phyloP scores from a whole-genome alignment of 352 stramenopile species.

The Pythium chondricola region DNA sequence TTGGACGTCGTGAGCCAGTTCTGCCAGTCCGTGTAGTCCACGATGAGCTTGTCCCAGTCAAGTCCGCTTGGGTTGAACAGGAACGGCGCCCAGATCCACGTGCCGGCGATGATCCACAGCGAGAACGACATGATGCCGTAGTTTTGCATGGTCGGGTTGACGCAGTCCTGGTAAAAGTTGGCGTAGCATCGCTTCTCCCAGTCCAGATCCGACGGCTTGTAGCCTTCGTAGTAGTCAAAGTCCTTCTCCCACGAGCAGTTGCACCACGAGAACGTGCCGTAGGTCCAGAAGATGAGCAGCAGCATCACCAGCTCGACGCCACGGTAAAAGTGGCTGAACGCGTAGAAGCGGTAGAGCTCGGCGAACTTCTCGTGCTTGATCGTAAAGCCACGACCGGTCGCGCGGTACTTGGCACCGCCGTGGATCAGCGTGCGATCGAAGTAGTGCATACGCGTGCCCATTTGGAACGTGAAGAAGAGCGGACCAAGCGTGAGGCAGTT shows the following conservation, averaged over 20 bases:
- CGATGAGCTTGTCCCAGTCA: slow-evolving; percentile 95
- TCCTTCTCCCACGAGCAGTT: slow-evolving; percentile 80
- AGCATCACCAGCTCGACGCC: slow-evolving; percentile 91
- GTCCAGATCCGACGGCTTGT: slow-evolving; percentile 60
- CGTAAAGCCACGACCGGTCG: slow-evolving; percentile 97
- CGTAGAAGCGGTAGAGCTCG: slow-evolving; percentile 96
- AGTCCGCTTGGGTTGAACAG: slow-evolving; percentile 96
- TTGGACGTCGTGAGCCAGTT: slow-evolving; percentile 89
- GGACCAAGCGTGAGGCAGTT: slow-evolving; percentile 94
- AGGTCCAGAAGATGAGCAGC: slow-evolving; percentile 69
- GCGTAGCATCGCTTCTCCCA: slow-evolving; percentile 68
- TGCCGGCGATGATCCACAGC: slow-evolving; percentile 90
- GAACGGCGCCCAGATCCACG: slow-evolving; percentile 80
- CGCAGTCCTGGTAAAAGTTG: slow-evolving; percentile 82
- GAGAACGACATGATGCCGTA: slow-evolving; percentile 97
- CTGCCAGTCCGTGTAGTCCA: slow-evolving; percentile 92
- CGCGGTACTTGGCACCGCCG: slow-evolving; percentile 95
- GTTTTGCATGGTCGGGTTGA: slow-evolving; percentile 92
- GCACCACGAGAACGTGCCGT: slow-evolving; percentile 91
- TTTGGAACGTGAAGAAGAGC: slow-evolving; percentile 99
- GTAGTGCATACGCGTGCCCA: slow-evolving; percentile 97
- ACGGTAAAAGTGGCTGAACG: slow-evolving; percentile 96
- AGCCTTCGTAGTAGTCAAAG: slow-evolving; percentile 55
- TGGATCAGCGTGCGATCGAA: slow-evolving; percentile 97
- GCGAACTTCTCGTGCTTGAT: slow-evolving; percentile 97